Conservation (phyloP, 345 rosid genomes). For the Citropsis articulata region DNA sequence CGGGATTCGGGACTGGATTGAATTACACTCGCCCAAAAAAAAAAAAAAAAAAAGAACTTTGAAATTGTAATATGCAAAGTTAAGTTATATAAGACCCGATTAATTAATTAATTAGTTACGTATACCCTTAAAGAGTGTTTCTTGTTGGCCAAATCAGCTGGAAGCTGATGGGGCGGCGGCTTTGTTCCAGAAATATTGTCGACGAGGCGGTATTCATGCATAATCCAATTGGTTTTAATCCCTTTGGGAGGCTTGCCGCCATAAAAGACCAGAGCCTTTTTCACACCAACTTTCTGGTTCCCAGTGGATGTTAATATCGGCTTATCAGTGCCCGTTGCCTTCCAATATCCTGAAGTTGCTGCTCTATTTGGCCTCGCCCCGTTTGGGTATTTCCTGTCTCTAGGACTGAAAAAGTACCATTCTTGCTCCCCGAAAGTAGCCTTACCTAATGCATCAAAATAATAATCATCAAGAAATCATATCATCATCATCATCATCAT, state of each 20-base stretch:
- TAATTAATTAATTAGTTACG: neutral
- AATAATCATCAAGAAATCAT: neutral
- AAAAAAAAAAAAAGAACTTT: too few relatives aligned
- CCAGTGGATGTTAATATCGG: constrained; percentile 38
- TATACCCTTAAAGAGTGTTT: constrained; percentile 43
- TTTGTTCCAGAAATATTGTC: constrained; percentile 14
- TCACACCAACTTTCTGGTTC: constrained; percentile 44
- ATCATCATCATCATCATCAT: neutral
- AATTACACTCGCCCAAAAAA: too few relatives aligned
- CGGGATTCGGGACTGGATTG: too few relatives aligned
- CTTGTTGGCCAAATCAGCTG: constrained; percentile 27
- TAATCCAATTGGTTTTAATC: constrained; percentile 51
- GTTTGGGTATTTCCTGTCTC: constrained; percentile 51
- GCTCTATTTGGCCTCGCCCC: constrained; percentile 57
- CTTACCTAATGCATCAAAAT: constrained; percentile 28
- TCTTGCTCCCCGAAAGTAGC: constrained; percentile 52
- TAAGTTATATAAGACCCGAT: too few relatives aligned
- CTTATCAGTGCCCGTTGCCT: constrained; percentile 55
- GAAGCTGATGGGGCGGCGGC: constrained; percentile 16
- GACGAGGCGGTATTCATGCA: constrained; percentile 49
- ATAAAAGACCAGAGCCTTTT: constrained; percentile 50
- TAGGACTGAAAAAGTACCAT: constrained; percentile 53
- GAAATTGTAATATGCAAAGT: too few relatives aligned
- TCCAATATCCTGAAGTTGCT: constrained; percentile 58
- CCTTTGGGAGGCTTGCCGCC: constrained; percentile 57